Evolutionary conservation across 106 monocot species (phyloP).

Genomic region (Platanthera guangdongensis): DNA sequence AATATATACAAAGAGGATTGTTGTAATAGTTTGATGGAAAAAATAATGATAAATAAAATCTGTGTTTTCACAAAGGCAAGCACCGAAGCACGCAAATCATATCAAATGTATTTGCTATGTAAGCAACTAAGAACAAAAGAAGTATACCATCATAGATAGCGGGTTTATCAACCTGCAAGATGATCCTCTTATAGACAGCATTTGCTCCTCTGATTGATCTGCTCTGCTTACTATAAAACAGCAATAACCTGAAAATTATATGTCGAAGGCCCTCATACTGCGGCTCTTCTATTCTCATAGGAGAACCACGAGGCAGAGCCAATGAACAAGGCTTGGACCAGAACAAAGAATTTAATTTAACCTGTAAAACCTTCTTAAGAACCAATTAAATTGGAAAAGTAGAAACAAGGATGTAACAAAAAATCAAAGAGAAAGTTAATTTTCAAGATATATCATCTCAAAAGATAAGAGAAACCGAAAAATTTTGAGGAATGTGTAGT

Average conservation of each 20-base stretch:
- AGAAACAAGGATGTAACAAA: background rate
- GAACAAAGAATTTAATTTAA: conserved; percentile 63
- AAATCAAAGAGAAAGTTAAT: background rate
- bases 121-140: conserved; percentile 7
- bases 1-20: background rate
- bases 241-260: conserved; percentile 56
- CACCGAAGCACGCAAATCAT: too few species aligned
- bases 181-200: conserved; percentile 66
- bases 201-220: conserved; percentile 87
- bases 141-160: conserved; percentile 77
- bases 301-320: conserved; percentile 65
- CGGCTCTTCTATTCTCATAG: conserved; percentile 74
- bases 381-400: conserved; percentile 8
- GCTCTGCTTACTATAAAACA: conserved; percentile 94
- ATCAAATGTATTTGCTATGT: background rate
- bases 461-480: too few species aligned
- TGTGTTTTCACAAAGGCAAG: too few species aligned
- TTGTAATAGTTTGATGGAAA: background rate
- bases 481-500: too few species aligned
- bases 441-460: background rate
- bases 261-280: conserved; percentile 57
- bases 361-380: conserved; percentile 24
- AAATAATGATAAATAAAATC: background rate
- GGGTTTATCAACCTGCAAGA: conserved; percentile 68
- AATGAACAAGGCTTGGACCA: conserved; percentile 82